Base-by-base conservation (phyloP, 2,329 filamentous ascomycete species). In the Fusarium drepaniforme region DNA sequence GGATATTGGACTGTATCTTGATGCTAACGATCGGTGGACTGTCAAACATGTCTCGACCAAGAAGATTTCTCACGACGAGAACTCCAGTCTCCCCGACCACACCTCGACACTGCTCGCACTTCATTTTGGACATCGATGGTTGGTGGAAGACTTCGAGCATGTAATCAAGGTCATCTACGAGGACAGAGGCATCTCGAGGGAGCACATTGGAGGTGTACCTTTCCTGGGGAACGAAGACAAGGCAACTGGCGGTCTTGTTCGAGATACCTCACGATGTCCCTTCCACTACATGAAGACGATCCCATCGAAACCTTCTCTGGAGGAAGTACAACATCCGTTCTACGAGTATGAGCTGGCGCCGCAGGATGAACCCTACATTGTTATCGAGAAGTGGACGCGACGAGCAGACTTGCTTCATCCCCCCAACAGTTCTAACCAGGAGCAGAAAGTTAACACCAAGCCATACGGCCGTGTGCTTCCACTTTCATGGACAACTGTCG, bases 351-450 rank as follows among this genome's bases (percentile, higher is more conserved):
- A 84, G 0, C 75, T 85, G 0, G 82, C 83, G 0, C 85, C 86
- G 0, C 77, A 80, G 3, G 82, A 90, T n/a, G 81, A 80, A 0
- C 84, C 87, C 0, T 90, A 91, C 76, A 70, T 92, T 3, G 82
- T 82, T 3, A 77, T 91, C 0, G 81, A 75, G 21, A 85, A 81
- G 49, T 90, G 90, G 80, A 87, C 90, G 0, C 88, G 86, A 66
- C 86, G 90, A 51, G 83, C 85, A 4, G 91, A 93, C 76, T 91
- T 92, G 59, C 84, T 94, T 7, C 90, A 92, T 71, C 80, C 63
- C 2, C 15, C 80, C 6, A 35, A 67, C 6, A 33, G 60, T 0
- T 1, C 70, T 46, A 70, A 77, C 35, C 42, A 38, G 5, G 59
- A 66, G 33, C 33, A 65, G 12, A 66, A 72, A 2, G 72, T 80